Base-by-base conservation (phyloP, 2,329 filamentous ascomycete species). In the Amauroascus niger region DNA sequence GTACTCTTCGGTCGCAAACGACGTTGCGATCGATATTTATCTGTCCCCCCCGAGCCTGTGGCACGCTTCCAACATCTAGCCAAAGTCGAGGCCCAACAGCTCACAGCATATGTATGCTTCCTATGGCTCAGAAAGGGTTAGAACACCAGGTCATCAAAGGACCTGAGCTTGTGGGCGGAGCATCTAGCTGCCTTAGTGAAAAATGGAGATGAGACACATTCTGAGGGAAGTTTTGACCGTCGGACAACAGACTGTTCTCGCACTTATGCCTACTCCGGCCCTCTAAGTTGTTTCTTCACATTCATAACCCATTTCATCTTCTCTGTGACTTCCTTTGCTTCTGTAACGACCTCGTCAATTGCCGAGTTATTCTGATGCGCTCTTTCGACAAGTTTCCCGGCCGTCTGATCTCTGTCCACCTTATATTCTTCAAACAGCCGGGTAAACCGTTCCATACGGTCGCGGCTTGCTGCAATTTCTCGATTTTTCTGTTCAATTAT, bases 281-380 rank as follows among this genome's bases (percentile, higher is more conserved):
- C 51, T 20, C 43, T 48, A n/a, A 53, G 1, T 43, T 35, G 18
- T 18, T 54, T 60, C 53, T 71, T 69, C 51, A 76, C 62, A 33
- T 69, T 71, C 49, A 76, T 70, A n/a, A 68, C 68, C 72, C 74
- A 76, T 59, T 66, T 73, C 74, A 76, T 76, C 57, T 71, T 63
- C 2, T 65, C 71, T 52, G 71, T 67, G 1, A 69, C 68, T 54
- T 71, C 66, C 45, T 67, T 68, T 58, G 75, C 61, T 18, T 72
- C 68, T 28, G 63, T 64, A 37, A 75, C 62, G 33, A 66, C 66
- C 6, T 63, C 58, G 18, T 71, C 65, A 22, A 74, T 66, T 20
- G 57, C 63, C 4, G 57, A 60, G 58, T 68, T 64, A 26, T 65
- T 67, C 44, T 58, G 57, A 32, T 60, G 61, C 13, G 62, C 61